Percentiles rank a stretch among this genome's conserved stretches.
Conservation (phyloP, 164 flowering plant species). For the Macadamia integrifolia region DNA sequence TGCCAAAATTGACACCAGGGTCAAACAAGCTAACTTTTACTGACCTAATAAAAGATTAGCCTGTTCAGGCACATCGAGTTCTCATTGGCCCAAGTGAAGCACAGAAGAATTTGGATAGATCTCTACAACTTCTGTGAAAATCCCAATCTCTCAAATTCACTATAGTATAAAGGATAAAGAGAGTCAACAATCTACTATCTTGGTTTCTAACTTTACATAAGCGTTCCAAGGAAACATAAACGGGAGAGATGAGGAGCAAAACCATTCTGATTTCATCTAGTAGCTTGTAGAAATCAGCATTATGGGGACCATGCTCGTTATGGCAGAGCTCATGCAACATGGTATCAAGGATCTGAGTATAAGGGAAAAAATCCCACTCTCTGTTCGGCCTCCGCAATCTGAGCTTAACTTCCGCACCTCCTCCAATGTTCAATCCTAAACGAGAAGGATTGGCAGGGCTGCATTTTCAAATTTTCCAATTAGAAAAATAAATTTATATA, state of each 20-base stretch:
- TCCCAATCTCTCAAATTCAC: too few relatives aligned
- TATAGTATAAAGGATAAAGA: too few relatives aligned
- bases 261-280: slow-evolving; percentile 96
- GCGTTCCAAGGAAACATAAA: background rate
- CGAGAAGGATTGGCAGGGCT: slow-evolving; percentile 71
- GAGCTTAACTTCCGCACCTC: slow-evolving; percentile 72
- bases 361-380: slow-evolving; percentile 73
- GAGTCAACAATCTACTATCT: background rate
- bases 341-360: slow-evolving; percentile 76
- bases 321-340: slow-evolving; percentile 99
- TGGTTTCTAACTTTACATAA: background rate
- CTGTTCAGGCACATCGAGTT: too few relatives aligned
- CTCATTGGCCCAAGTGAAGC: too few relatives aligned
- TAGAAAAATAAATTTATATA: background rate
- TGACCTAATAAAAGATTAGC: too few relatives aligned
- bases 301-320: slow-evolving; percentile 82
- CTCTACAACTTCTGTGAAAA: too few relatives aligned
- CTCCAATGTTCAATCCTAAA: slow-evolving; percentile 77
- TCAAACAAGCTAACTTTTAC: too few relatives aligned
- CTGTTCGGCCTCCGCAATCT: slow-evolving; percentile 68
- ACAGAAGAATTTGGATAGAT: too few relatives aligned
- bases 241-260: background rate
- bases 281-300: slow-evolving; percentile 82
- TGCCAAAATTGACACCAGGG: too few relatives aligned
- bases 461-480: slow-evolving; percentile 11